A percentile compares a stretch with the other conserved stretches of the same genome.
These are phyloP conservation scores for Amoebophrya sp. DNA, from an alignment of 169 alveolate genomes.

Conservation along the genomic window DNA sequence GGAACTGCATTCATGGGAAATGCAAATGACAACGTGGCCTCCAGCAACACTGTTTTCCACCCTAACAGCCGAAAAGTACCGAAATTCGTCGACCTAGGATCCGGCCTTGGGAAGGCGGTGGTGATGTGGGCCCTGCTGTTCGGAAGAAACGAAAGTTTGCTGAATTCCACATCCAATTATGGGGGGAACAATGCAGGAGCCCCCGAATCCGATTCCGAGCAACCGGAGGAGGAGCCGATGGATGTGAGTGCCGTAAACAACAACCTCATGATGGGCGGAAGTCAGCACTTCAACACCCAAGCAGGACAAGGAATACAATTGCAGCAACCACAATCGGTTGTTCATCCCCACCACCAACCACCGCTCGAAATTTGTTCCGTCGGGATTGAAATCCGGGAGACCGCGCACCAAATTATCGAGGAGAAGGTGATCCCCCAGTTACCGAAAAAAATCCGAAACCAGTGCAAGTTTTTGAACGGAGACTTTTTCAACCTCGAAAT, in stretches of 20 bases:
- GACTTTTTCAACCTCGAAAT: not conserved
- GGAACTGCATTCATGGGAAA: too few relatives aligned
- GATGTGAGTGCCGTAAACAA: too few relatives aligned
- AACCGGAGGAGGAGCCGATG: not conserved
- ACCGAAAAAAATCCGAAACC: not conserved
- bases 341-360: too few relatives aligned
- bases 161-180: not conserved
- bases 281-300: too few relatives aligned
- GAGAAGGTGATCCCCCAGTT: not conserved
- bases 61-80: too few relatives aligned
- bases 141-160: not conserved
- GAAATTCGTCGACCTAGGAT: not conserved
- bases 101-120: not conserved
- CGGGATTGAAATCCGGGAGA: not conserved
- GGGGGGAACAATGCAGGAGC: not conserved
- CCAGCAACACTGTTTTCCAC: too few relatives aligned
- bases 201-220: not conserved
- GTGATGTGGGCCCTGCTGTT: not conserved
- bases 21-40: too few relatives aligned
- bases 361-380: not conserved
- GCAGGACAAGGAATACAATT: too few relatives aligned
- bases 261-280: too few relatives aligned
- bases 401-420: not conserved
- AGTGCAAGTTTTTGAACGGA: not conserved
- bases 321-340: too few relatives aligned